Evolutionary conservation across 1,284 basidiomycete species (phyloP).

Genomic region (Cutaneotrichosporon spelunceum): DNA sequence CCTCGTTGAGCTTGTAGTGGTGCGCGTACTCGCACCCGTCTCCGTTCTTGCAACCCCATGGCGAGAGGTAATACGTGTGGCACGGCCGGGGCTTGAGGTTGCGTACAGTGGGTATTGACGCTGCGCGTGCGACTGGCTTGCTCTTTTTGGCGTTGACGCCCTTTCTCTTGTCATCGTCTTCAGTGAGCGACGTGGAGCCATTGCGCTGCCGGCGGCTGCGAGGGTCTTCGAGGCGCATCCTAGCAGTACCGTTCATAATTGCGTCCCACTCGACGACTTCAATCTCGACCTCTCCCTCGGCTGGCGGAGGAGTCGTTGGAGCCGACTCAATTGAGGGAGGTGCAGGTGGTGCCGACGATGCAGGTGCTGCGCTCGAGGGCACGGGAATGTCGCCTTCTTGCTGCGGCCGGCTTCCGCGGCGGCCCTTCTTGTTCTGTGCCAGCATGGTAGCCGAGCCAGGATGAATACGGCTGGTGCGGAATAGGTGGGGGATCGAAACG

Average conservation of each 20-base stretch:
- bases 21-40: slow-evolving; percentile 44
- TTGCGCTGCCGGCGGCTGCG: slow-evolving; percentile 2
- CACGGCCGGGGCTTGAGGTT: slow-evolving; percentile 28
- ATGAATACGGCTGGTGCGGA: slow-evolving; percentile 58
- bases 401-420: background rate
- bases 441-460: background rate
- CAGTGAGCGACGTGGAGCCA: slow-evolving; percentile 50
- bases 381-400: background rate
- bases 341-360: background rate
- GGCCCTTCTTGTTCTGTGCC: background rate
- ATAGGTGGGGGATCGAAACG: slow-evolving; percentile 62
- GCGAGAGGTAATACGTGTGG: slow-evolving; percentile 27
- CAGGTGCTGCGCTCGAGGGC: background rate
- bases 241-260: background rate
- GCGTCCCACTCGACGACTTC: slow-evolving; percentile 23
- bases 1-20: slow-evolving; percentile 37
- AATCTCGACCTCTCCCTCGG: slow-evolving; percentile 9
- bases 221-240: background rate
- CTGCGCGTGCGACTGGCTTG: slow-evolving; percentile 17
- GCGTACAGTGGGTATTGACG: slow-evolving; percentile 21
- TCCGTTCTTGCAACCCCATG: slow-evolving; percentile 39
- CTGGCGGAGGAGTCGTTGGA: background rate
- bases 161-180: slow-evolving; percentile 18
- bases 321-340: background rate
- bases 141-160: slow-evolving; percentile 10